A percentile compares a stretch with the other conserved stretches of the same genome.
Conservation (phyloP, 805 yeast genomes). For the Geotrichum ghanense region DNA sequence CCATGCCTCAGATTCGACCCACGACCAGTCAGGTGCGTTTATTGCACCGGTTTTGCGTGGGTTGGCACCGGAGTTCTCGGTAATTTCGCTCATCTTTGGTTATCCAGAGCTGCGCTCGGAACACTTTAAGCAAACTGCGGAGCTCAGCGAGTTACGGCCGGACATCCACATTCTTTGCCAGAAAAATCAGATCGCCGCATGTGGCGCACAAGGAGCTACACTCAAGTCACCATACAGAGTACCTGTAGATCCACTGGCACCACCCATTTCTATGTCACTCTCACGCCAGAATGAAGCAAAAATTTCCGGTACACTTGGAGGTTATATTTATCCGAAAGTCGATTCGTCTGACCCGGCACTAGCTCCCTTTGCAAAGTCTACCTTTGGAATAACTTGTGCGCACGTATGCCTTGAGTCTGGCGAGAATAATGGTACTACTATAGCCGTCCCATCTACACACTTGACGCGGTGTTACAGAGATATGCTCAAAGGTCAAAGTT, state of each 20-base stretch:
- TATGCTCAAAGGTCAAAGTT: slow-evolving; percentile 53
- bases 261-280: slow-evolving; percentile 78
- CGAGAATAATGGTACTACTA: slow-evolving; percentile 27
- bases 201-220: slow-evolving; percentile 24
- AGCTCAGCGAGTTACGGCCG: slow-evolving; percentile 52
- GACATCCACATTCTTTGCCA: slow-evolving; percentile 69
- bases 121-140: slow-evolving; percentile 51
- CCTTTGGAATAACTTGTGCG: slow-evolving; percentile 85
- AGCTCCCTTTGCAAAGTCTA: slow-evolving; percentile 49
- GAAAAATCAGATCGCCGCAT: slow-evolving; percentile 52
- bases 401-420: slow-evolving; percentile 68
- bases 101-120: slow-evolving; percentile 60
- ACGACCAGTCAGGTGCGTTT: slow-evolving; percentile 84
- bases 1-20: slow-evolving; percentile 19
- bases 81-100: slow-evolving; percentile 77
- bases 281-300: slow-evolving; percentile 54
- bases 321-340: slow-evolving; percentile 72
- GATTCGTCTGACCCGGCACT: slow-evolving; percentile 38
- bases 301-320: slow-evolving; percentile 87
- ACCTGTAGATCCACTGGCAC: slow-evolving; percentile 32
- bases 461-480: slow-evolving; percentile 58
- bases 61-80: slow-evolving; percentile 41
- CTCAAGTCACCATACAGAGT: slow-evolving; percentile 46
- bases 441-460: slow-evolving; percentile 70
- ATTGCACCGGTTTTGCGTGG: slow-evolving; percentile 87